These are phyloP conservation scores for Cordyceps militaris DNA, from an alignment of 2,329 filamentous ascomycete genomes.

Conservation along the genomic window DNA sequence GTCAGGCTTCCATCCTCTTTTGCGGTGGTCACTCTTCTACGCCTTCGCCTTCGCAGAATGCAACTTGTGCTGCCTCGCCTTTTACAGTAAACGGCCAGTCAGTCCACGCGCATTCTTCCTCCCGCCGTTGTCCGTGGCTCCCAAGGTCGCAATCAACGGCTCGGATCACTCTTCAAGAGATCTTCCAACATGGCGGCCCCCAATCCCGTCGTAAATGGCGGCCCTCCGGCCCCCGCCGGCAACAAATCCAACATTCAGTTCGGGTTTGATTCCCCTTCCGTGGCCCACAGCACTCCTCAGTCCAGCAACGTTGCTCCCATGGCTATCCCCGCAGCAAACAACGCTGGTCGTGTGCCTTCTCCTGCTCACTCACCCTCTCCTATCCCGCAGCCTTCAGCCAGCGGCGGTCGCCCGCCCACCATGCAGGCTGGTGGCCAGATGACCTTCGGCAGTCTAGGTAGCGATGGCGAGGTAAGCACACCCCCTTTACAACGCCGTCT, in stretches of 20 bases:
- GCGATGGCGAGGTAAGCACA: constrained; percentile 69
- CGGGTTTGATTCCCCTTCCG: constrained; percentile 66
- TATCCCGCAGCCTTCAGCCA: constrained; percentile 79
- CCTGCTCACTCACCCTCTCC: constrained; percentile 86
- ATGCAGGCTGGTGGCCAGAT: constrained; percentile 61
- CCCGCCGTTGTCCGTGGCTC: constrained; percentile 59
- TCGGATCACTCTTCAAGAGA: constrained; percentile 75
- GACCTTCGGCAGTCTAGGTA: constrained; percentile 77
- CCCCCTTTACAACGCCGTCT: not conserved
- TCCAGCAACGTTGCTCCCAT: constrained; percentile 48
- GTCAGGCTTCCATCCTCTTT: constrained; percentile 3
- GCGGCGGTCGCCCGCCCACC: constrained; percentile 79
- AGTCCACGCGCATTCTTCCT: constrained; percentile 33
- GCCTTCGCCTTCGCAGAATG: constrained; percentile 10
- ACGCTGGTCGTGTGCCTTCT: constrained; percentile 66
- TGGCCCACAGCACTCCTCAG: constrained; percentile 61
- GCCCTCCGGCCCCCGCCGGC: constrained; percentile 34
- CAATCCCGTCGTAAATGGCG: constrained; percentile 70
- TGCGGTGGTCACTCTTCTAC: constrained; percentile 5
- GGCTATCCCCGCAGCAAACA: constrained; percentile 55
- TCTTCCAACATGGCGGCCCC: constrained; percentile 87
- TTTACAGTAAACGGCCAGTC: constrained; percentile 10
- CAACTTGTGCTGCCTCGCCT: constrained; percentile 11
- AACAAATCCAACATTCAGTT: constrained; percentile 57
- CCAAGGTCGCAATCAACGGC: constrained; percentile 57